Evolutionary conservation across 768 basidiomycete species (phyloP), one percentile per base, ranked within the genome.

Genomic region (Hortiboletus campestris): DNA sequence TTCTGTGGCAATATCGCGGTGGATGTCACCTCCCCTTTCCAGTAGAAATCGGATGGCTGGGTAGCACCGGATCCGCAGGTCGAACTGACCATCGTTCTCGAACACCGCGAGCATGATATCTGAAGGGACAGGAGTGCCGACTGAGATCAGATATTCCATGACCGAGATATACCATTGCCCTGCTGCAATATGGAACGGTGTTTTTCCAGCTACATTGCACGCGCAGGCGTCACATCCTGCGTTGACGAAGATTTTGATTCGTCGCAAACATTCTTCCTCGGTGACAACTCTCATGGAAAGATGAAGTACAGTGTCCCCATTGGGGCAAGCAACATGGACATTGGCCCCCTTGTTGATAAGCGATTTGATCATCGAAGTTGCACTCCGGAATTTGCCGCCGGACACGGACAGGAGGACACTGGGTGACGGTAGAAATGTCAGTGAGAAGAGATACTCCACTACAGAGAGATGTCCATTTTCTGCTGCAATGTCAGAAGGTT

Each of bases 311-410:
- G 34, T 44, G 6, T 57, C 46, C 12, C 53, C 52, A 11, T 36
- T 55, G 20, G 46, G 12, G 2, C 11, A 2, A 16, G 22, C 19
- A 2, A 6, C 41, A 3, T 44, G 35, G 0, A 55, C 3, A 14
- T 58, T 34, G 9, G 43, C 52, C 1, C 57, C 61, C 3, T 42
- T 49, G 12, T 31, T 6, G 17, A 63, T 25, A 22, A 63, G 22
- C 19, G 53, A 49, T 4, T 38, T 53, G 19, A 57, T 38, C 13
- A 51, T 17, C 1, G 19, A 4, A 6, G 9, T 22, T 11, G 9
- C 11, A 10, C 12, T 13, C 12, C 3, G 6, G 10, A 4, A 29
- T 25, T 0, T 1, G 25, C 14, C 6, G n/a, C 22, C 14, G 22
- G 19, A 19, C 22, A 17, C 34, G 6, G 40, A 41, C 3, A 46